phyloP scores from a whole-genome alignment of 2,329 filamentous ascomycete genomes.

The Aspergillus jensenii region DNA sequence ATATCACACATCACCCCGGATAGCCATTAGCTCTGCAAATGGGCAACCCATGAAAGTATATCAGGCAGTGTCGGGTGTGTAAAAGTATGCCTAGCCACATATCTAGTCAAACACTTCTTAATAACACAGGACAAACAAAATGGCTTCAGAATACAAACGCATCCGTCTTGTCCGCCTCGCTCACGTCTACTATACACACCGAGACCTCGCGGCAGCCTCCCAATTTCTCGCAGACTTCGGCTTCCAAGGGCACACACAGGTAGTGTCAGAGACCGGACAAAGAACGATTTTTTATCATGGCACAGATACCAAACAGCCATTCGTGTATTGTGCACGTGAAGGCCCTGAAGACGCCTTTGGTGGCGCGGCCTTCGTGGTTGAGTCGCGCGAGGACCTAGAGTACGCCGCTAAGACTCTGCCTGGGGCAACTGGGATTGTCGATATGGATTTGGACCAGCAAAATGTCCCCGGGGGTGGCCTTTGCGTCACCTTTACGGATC shows the following conservation, averaged over 20 bases:
- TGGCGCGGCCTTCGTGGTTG: conserved; percentile 47
- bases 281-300: not conserved
- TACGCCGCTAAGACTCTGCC: conserved; percentile 29
- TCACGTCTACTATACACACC: not conserved
- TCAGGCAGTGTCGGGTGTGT: too few relatives aligned
- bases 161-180: not conserved
- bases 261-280: not conserved
- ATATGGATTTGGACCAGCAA: conserved; percentile 16
- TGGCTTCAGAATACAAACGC: too few relatives aligned
- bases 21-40: too few relatives aligned
- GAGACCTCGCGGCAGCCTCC: not conserved
- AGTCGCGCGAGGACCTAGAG: conserved; percentile 44
- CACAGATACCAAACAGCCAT: conserved; percentile 4
- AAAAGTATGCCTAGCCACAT: too few relatives aligned
- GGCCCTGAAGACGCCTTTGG: conserved; percentile 25
- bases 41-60: too few relatives aligned
- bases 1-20: too few relatives aligned
- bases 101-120: too few relatives aligned
- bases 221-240: not conserved
- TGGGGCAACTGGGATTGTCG: conserved; percentile 29
- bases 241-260: not conserved
- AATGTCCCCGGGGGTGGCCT: conserved; percentile 41
- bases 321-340: conserved; percentile 21
- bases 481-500: conserved; percentile 38
- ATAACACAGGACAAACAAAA: too few relatives aligned